These are phyloP conservation scores for Nigrospora oryzae DNA, from an alignment of 2,329 filamentous ascomycete species.

Conservation along the genomic window DNA sequence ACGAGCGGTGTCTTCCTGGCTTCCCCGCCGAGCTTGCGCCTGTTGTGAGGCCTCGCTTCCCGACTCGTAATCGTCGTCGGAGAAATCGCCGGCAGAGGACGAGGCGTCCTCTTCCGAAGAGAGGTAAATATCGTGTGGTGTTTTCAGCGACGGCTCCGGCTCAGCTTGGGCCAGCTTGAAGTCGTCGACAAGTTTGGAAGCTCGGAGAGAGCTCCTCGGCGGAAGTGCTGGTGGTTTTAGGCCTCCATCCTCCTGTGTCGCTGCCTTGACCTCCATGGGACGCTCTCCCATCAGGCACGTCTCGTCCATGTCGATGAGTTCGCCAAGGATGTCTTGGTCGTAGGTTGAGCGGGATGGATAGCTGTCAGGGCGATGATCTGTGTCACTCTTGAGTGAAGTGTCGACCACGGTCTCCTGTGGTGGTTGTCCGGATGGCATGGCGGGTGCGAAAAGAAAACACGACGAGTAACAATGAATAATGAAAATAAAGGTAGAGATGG, in stretches of 20 bases:
- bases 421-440: neutral
- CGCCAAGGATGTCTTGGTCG: conserved; percentile 4
- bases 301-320: conserved; percentile 5
- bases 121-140: conserved; percentile 53
- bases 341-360: conserved; percentile 3
- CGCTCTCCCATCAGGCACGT: conserved; percentile 3
- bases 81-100: conserved; percentile 52
- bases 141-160: conserved; percentile 24
- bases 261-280: neutral
- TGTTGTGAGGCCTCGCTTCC: conserved; percentile 25
- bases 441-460: neutral
- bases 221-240: conserved; percentile 36
- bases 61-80: conserved; percentile 43
- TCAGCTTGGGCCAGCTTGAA: conserved; percentile 25
- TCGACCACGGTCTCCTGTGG: neutral
- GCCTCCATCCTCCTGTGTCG: neutral
- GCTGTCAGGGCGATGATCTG: neutral
- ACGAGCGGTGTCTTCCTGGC: conserved; percentile 47
- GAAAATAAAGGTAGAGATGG: neutral
- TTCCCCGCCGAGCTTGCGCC: conserved; percentile 22
- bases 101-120: conserved; percentile 60
- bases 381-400: neutral
- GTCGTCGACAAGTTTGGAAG: conserved; percentile 35
- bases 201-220: conserved; percentile 38
- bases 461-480: neutral